Evolutionary conservation across 202 grass and related monocot genomes (phyloP).

Genomic region (Dendrocalamus latiflorus): DNA sequence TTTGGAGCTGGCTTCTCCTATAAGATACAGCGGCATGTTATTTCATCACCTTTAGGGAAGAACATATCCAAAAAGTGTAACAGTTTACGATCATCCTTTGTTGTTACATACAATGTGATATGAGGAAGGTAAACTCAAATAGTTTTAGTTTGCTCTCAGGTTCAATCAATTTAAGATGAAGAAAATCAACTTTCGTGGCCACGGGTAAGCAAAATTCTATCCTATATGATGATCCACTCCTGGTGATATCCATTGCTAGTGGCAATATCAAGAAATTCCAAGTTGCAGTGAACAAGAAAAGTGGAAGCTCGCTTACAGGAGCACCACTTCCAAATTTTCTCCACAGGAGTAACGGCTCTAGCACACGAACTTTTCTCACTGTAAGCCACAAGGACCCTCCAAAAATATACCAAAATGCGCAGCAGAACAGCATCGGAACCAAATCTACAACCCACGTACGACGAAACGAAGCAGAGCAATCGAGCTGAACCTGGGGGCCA

Average conservation of each 20-base stretch:
- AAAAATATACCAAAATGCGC: conserved; percentile 4
- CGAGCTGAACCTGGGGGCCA: conserved; percentile 36
- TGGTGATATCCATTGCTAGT: background rate
- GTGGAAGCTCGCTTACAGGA: background rate
- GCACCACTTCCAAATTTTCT: background rate
- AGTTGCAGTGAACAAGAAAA: background rate
- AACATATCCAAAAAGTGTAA: background rate
- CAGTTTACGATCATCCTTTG: background rate
- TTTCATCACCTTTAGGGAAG: background rate
- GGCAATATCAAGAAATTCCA: background rate
- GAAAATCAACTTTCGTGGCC: background rate
- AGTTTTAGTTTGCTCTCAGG: background rate
- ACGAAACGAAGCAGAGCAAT: background rate
- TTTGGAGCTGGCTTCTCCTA: conserved; percentile 63
- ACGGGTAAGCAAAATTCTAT: background rate
- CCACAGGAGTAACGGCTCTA: background rate
- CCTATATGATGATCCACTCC: background rate
- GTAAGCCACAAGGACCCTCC: background rate
- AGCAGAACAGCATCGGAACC: background rate
- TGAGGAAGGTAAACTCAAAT: background rate
- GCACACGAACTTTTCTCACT: background rate
- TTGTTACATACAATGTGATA: background rate
- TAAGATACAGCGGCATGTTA: conserved; percentile 14
- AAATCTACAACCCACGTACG: no score
- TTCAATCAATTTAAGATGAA: background rate